Base-by-base conservation (phyloP, 495 filamentous ascomycete species). In the Jackrogersella minutella region DNA sequence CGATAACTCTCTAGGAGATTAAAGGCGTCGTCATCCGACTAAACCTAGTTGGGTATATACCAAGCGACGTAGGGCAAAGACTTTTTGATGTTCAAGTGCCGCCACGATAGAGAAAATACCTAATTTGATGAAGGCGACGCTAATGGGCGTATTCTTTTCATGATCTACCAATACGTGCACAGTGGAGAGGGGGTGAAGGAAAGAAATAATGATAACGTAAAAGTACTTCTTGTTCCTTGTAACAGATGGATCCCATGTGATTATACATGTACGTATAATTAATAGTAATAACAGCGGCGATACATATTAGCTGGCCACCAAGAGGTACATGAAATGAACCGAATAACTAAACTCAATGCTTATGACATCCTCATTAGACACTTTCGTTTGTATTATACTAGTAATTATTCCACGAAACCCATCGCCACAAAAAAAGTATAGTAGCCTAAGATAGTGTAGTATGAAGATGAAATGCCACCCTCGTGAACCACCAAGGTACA, bases 11-110 rank as follows among this genome's bases (percentile, higher is more conserved):
- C 39, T 21, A 47, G 66, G 51, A 69, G 61, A 64, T 69, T 61
- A 69, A n/a, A 65, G 39, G 56, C 66, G 61, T 64, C 61, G 61
- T 65, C 61, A 69, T 58, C 61, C 21, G 26, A 49, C 66, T 65
- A 69, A 53, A 57, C 60, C 43, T 36, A 33, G 44, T 60, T 51
- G 16, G 43, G 66, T 64, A 64, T 37, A 26, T 40, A 33, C 30
- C 56, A 21, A 33, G 11, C 36, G 22, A 21, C 14, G 17, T 56
- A 21, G 22, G 24, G 49, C 44, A 26, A 14, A 6, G 31, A 3
- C 26, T 3, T n/a, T n/a, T n/a, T 7, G 26, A 7, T 30, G 26
- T 30, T 3, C 3, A 30, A 30, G 44, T 49, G 21, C 44, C 41
- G 21, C 26, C 41, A 26, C 21, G 21, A 46, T 46, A 19, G 11